A percentile compares a stretch with the other conserved stretches of the same genome.
These are phyloP conservation scores for Phytophthora multivora DNA, from an alignment of 352 stramenopile genomes.

Conservation along the genomic window DNA sequence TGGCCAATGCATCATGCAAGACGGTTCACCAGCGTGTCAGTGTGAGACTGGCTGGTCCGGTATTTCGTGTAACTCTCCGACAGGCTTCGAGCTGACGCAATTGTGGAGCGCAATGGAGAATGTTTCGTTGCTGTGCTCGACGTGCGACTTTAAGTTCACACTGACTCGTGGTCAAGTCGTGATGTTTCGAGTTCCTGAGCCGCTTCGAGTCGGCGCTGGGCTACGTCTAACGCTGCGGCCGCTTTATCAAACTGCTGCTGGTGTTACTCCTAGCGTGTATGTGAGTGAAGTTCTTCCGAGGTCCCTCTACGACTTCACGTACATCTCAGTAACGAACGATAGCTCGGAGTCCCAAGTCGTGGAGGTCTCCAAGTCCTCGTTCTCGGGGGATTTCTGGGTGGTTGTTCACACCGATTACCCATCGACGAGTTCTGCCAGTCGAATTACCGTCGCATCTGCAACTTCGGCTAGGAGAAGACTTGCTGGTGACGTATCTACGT, in stretches of 20 bases:
- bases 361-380: constrained; percentile 51
- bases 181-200: constrained; percentile 74
- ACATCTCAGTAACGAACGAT: constrained; percentile 50
- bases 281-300: constrained; percentile 71
- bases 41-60: constrained; percentile 70
- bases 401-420: constrained; percentile 73
- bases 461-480: constrained; percentile 12
- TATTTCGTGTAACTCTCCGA: constrained; percentile 62
- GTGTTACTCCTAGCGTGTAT: constrained; percentile 57
- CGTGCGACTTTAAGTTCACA: constrained; percentile 49
- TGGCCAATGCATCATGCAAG: constrained; percentile 51
- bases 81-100: constrained; percentile 54
- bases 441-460: constrained; percentile 19
- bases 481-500: constrained; percentile 13
- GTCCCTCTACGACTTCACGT: constrained; percentile 78
- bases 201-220: constrained; percentile 54
- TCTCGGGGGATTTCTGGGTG: constrained; percentile 75
- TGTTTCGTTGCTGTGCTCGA: constrained; percentile 58
- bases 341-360: constrained; percentile 39
- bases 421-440: constrained; percentile 10
- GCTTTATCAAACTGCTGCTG: constrained; percentile 12
- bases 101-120: constrained; percentile 63
- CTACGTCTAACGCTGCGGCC: constrained; percentile 37
- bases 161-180: constrained; percentile 52
- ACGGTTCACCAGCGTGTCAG: constrained; percentile 41